Evolutionary conservation across 176 grass and related monocot species (phyloP), one percentile per base, ranked within the genome.

Genomic region (Eremochloa ophiuroides): DNA sequence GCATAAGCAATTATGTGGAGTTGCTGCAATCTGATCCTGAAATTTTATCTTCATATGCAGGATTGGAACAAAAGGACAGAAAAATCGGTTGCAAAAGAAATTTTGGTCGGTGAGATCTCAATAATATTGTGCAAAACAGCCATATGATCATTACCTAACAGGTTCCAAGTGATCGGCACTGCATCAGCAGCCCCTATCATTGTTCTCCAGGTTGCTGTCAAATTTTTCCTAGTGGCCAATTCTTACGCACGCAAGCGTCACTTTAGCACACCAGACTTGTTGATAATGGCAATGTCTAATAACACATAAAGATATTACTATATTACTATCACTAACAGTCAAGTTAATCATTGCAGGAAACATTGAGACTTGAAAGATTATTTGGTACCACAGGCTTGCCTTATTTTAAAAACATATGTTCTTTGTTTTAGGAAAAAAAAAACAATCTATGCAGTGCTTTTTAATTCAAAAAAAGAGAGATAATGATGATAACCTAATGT

Each of bases 71-170:
- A 77, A 82, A 63, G n/a, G 55, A 71, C 30, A 64, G 31, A 50
- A 76, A 69, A 70, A 26, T 40, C 8, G 0, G 28, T 18, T 46
- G n/a, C 23, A 16, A 69, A 76, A 70, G 17, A 31, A 31, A 76
- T 37, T 62, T 61, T 56, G 76, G 43, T 42, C 43, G 35, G 59
- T 56, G 47, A 26, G 14, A 68, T 66, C 47, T 26, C 30, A 41
- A 69, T 82, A 77, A 63, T 69, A 41, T 77, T 64, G 42, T 56
- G 25, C 27, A 47, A 87, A 87, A 71, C 33, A 80, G 69, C 9
- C 77, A 80, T 50, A 46, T 6, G 34, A 41, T 79, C 53, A 85
- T 43, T 59, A 53, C 33, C 25, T 40, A 73, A 85, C 5, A 46
- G 44, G 26, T 10, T 27, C 18, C 62, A 46, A 51, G 51, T 39